Conservation (phyloP, 768 basidiomycete species). For the Hericium erinaceus region DNA sequence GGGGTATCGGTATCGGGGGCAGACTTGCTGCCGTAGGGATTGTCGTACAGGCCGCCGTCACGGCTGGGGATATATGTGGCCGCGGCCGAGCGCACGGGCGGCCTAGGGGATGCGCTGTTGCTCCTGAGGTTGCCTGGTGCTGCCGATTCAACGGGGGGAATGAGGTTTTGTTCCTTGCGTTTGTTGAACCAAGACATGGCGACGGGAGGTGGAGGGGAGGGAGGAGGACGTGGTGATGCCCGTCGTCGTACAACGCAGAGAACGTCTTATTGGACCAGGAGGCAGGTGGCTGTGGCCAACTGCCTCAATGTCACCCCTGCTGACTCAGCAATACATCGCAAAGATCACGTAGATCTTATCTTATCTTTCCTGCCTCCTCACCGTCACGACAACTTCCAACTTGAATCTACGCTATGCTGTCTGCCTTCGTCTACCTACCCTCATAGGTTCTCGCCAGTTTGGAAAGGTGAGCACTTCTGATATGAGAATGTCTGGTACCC, state of each 20-base stretch:
- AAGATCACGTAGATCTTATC: no score
- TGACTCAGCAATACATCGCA: conserved; percentile 1
- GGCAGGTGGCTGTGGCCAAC: not conserved
- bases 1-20: conserved; percentile 12
- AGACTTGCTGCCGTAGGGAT: conserved; percentile 28
- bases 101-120: conserved; percentile 28
- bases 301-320: conserved; percentile 7
- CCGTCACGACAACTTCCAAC: no score
- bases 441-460: no score
- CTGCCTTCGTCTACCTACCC: no score
- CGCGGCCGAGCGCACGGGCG: conserved; percentile 39
- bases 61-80: conserved; percentile 61
- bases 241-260: conserved; percentile 8
- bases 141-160: conserved; percentile 54
- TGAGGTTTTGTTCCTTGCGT: conserved; percentile 52
- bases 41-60: conserved; percentile 42
- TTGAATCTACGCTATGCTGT: no score
- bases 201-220: conserved; percentile 14
- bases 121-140: conserved; percentile 20
- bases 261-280: conserved; percentile 6
- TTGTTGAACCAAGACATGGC: conserved; percentile 57
- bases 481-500: no score
- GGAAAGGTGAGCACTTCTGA: no score
- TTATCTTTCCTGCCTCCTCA: no score
- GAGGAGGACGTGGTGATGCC: conserved; percentile 3